A percentile compares a stretch with the other conserved stretches of the same genome.
Conservation (phyloP, 306 rosid species). For the Phaseolus lunatus region DNA sequence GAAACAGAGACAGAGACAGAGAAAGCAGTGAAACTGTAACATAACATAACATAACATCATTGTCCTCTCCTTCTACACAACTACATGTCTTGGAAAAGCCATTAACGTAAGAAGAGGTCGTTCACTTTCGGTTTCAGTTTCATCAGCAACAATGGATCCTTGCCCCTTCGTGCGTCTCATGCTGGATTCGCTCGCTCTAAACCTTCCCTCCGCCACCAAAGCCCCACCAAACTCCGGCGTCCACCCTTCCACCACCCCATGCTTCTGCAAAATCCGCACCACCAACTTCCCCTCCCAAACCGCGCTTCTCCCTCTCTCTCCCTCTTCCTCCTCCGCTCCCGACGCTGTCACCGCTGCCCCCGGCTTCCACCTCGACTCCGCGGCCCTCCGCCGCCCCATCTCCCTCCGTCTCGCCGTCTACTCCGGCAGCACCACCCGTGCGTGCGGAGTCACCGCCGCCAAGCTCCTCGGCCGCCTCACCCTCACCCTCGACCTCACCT, state of each 20-base stretch:
- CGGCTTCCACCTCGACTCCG: constrained; percentile 70
- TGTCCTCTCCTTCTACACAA: background rate
- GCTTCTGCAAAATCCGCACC: constrained; percentile 73
- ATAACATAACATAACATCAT: background rate
- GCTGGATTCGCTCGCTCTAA: constrained; percentile 71
- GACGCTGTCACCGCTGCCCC: constrained; percentile 58
- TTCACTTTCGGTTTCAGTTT: background rate
- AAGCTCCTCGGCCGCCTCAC: constrained; percentile 74
- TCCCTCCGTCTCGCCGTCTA: constrained; percentile 64
- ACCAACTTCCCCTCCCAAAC: constrained; percentile 68
- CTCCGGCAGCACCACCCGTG: constrained; percentile 71
- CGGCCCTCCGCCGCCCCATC: constrained; percentile 60
- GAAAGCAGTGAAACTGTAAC: background rate
- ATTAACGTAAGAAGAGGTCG: background rate
- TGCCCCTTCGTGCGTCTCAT: constrained; percentile 79
- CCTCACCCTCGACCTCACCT: constrained; percentile 49
- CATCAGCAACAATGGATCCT: constrained; percentile 62
- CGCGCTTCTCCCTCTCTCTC: constrained; percentile 67
- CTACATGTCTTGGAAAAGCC: too few relatives aligned
- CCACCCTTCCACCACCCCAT: constrained; percentile 87
- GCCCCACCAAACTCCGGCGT: constrained; percentile 63
- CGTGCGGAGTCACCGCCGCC: constrained; percentile 66
- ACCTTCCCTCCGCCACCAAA: constrained; percentile 65
- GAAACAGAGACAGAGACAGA: background rate
- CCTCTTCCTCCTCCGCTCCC: constrained; percentile 46